Base-by-base conservation (phyloP, 2,329 filamentous ascomycete species). In the Alternaria sp. region DNA sequence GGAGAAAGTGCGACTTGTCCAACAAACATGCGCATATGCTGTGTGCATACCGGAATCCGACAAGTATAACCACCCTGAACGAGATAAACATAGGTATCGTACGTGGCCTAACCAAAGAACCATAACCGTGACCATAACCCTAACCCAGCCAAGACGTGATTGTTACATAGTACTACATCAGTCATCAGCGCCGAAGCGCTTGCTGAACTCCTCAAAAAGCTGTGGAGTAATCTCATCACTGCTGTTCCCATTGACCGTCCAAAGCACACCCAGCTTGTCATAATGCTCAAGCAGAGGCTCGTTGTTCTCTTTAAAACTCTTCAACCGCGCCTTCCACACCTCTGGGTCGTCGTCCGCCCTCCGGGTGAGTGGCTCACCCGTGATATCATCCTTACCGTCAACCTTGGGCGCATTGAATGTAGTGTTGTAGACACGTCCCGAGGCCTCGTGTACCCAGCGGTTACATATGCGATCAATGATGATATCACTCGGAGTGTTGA, bases 171-270 rank as follows among this genome's bases (percentile, higher is more conserved):
- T 10, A 52, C 49, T 54, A 58, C 44, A 67, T 68, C 57, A 74
- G 30, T 69, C 65, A 48, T 65, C 51, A 40, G 54, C 66, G 53
- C 72, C 84, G 80, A 98, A 98, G 58, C 91, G 86, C 74, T 83
- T 87, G 81, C 92, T 89, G 78, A 99, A 92, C 80, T 97, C 93
- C 9, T 84, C 81, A 74, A 93, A 92, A 28, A 99, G 84, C 82
- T 93, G 89, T n/a, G 95, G 95, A 55, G 87, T 94, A 70, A 99
- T 99, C 81, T 98, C 95, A 75, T 99, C 92, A 74, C 93, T 97
- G 78, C 89, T 94, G 80, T 94, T 88, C 22, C 95, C 95, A 69
- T 92, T 85, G 4, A 97, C 93, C 63, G 92, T 92, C 87, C 92
- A 93, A 38, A 99, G 81, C 12, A 97, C 89, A 10, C 92, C 93